phyloP scores from a whole-genome alignment of 2,329 filamentous ascomycete genomes.

The Penicillium frequentans region DNA sequence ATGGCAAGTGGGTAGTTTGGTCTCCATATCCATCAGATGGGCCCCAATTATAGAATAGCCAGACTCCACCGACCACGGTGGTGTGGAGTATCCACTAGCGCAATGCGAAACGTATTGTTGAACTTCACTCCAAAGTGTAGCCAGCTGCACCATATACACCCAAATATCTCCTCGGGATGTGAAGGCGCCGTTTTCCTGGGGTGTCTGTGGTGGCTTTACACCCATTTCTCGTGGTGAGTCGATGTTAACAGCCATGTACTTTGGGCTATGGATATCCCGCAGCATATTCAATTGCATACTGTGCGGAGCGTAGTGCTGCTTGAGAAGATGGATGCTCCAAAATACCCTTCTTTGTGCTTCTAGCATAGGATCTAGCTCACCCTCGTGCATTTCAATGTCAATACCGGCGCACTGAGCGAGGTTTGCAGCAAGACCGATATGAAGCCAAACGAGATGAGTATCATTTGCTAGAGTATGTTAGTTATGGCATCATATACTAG shows the following conservation, averaged over 20 bases:
- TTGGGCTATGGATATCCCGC: slow-evolving; percentile 42
- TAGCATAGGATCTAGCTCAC: slow-evolving; percentile 28
- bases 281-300: slow-evolving; percentile 45
- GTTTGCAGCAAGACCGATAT: slow-evolving; percentile 52
- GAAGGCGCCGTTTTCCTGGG: slow-evolving; percentile 46
- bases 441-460: slow-evolving; percentile 49
- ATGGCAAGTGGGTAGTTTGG: slow-evolving; percentile 47
- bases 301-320: slow-evolving; percentile 52
- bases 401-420: slow-evolving; percentile 52
- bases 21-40: slow-evolving; percentile 53
- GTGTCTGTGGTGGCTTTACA: slow-evolving; percentile 42
- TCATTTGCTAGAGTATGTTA: slow-evolving; percentile 44
- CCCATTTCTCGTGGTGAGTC: slow-evolving; percentile 29
- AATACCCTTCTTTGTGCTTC: slow-evolving; percentile 52
- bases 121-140: slow-evolving; percentile 51
- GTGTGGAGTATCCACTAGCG: slow-evolving; percentile 46
- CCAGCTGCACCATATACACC: slow-evolving; percentile 51
- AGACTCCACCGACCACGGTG: slow-evolving; percentile 54
- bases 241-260: slow-evolving; percentile 20
- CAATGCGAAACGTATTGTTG: slow-evolving; percentile 51
- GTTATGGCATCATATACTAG: not conserved
- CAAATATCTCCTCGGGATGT: slow-evolving; percentile 48
- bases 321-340: slow-evolving; percentile 53
- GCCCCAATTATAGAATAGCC: slow-evolving; percentile 52
- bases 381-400: slow-evolving; percentile 44